Evolutionary conservation across 108 stramenopile species (phyloP).

Genomic region (Mayamaea pseudoterrestris): DNA sequence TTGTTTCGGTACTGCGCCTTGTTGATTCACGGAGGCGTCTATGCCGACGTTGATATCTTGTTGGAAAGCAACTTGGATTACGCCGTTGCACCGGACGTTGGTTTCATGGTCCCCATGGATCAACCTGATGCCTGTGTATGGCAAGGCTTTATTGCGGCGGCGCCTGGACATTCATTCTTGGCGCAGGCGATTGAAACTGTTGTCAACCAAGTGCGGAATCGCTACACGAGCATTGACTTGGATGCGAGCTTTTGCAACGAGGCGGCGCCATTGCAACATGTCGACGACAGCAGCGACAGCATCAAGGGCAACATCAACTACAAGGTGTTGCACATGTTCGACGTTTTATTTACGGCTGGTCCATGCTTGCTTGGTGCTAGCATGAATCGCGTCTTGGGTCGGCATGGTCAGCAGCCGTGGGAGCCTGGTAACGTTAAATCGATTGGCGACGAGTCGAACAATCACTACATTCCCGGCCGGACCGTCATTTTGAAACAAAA

Average conservation of each 20-base stretch:
- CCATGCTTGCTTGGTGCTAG: constrained; percentile 44
- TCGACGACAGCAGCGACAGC: too few species aligned
- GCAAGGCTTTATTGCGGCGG: constrained; percentile 51
- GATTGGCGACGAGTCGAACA: constrained; percentile 3
- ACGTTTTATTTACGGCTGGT: constrained; percentile 42
- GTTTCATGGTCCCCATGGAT: constrained; percentile 47
- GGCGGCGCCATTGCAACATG: too few species aligned
- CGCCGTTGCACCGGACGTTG: constrained; percentile 34
- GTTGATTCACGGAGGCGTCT: constrained; percentile 48
- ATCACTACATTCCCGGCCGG: constrained; percentile 30
- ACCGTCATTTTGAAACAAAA: constrained; percentile 44
- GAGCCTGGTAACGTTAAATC: constrained; percentile 26
- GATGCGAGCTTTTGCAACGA: constrained; percentile 49
- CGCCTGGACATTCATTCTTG: constrained; percentile 47
- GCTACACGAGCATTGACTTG: constrained; percentile 48
- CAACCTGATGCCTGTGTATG: constrained; percentile 40
- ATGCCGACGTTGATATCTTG: constrained; percentile 56
- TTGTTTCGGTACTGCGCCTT: constrained; percentile 57
- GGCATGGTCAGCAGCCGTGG: constrained; percentile 27
- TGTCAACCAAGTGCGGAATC: constrained; percentile 55
- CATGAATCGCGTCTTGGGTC: constrained; percentile 36
- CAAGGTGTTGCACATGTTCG: constrained; percentile 27
- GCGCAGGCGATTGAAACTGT: constrained; percentile 34
- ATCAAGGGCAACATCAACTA: too few species aligned
- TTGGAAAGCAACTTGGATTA: constrained; percentile 45